These are phyloP conservation scores for Pythium plurisporium DNA, from an alignment of 352 stramenopile species.

Conservation along the genomic window DNA sequence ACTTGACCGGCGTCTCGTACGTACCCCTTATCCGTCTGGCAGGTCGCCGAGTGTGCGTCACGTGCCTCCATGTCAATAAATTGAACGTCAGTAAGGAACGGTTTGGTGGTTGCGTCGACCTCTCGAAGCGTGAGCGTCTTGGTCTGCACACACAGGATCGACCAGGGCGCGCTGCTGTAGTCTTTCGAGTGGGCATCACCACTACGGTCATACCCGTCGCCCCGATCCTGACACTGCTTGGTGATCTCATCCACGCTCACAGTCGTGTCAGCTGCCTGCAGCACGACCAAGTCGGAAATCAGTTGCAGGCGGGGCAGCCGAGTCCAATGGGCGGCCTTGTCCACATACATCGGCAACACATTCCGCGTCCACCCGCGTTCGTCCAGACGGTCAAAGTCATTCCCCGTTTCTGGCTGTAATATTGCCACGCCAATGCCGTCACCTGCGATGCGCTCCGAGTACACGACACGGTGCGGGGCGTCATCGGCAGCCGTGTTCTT, in stretches of 20 bases:
- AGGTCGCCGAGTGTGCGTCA: slow-evolving; percentile 23
- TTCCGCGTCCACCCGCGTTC: slow-evolving; percentile 30
- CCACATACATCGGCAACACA: slow-evolving; percentile 17
- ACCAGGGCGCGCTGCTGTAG: slow-evolving; percentile 37
- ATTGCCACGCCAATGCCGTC: slow-evolving; percentile 14
- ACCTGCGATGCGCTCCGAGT: slow-evolving; percentile 24
- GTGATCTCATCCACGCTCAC: slow-evolving; percentile 33
- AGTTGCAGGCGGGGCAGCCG: slow-evolving; percentile 25
- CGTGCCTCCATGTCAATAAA: slow-evolving; percentile 32
- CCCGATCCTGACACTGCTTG: slow-evolving; percentile 16
- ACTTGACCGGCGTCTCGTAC: slow-evolving; percentile 26
- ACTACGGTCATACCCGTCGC: slow-evolving; percentile 30
- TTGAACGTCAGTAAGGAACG: slow-evolving; percentile 30
- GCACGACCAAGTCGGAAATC: slow-evolving; percentile 30
- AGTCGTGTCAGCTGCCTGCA: slow-evolving; percentile 25
- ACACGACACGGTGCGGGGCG: slow-evolving; percentile 24
- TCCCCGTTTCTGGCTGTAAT: slow-evolving; percentile 28
- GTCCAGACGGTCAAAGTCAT: slow-evolving; percentile 26
- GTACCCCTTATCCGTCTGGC: slow-evolving; percentile 18
- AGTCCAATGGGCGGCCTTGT: slow-evolving; percentile 24
- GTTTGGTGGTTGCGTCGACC: slow-evolving; percentile 5
- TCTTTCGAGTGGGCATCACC: slow-evolving; percentile 45
- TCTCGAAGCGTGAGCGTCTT: slow-evolving; percentile 27
- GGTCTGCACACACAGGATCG: slow-evolving; percentile 42
- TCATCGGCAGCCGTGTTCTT: slow-evolving; percentile 33